Base-by-base conservation (phyloP, 192 early-diverging fungal species). In the Paraglomus brasilianum region DNA sequence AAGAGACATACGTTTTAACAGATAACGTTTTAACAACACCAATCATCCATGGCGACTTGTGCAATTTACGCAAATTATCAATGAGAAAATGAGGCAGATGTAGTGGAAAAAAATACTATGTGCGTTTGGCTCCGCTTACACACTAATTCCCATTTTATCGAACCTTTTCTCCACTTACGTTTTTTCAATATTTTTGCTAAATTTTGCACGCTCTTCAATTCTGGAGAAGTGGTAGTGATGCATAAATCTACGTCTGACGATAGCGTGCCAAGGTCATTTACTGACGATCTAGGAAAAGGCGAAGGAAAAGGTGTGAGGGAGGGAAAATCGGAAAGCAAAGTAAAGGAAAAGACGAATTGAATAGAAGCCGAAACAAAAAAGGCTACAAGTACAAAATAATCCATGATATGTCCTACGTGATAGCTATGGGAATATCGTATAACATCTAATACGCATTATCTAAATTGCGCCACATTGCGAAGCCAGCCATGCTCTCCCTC, bases 201-300 rank as follows among this genome's bases (percentile, higher is more conserved):
- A 52, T 87, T 82, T 70, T 85, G 83, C 65, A 98, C 85, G 61
- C 91, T 83, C 59, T 85, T 80, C 17, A 92, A 75, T 70, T 92
- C 92, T 30, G 83, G 80, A 86, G 90, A 92, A 21, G 85, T 77
- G 1, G 95, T 96, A n/a, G 87, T 92, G 61, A 98, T 76, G 72
- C 94, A 95, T 21, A 98, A 81, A 77, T 98, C 96, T 9, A 98
- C 91, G 76, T 98, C 96, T 44, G 90, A 92, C 17, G 77, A 77
- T 43, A 78, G 83, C 0, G 93, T 94, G 21, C 91, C 95, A 24
- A 98, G 80, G 45, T 90, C 89, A 78, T 95, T 97, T 40, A 91
- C 86, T 0, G 93, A 91, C 5, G 95, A 96, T 38, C 90, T 92
- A 45, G 22, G 11, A 30, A 39, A 30, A 61, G 48, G 19, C 8